Percentiles rank a stretch among this genome's conserved stretches.
Conservation (phyloP, 495 filamentous ascomycete genomes). For the Aspergillus ostianus region DNA sequence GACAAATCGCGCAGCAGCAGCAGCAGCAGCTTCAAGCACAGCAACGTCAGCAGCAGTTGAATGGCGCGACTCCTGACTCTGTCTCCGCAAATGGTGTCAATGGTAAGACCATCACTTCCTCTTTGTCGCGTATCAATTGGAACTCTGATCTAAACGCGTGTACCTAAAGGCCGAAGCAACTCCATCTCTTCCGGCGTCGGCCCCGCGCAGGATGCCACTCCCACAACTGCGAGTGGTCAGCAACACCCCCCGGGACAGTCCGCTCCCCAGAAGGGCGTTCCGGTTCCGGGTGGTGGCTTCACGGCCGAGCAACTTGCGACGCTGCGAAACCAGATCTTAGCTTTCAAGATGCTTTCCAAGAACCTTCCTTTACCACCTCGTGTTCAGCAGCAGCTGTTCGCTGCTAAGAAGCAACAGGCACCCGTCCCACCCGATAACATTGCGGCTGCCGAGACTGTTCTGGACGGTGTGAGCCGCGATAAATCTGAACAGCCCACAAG, state of each 20-base stretch:
- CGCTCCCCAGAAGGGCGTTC: constrained; percentile 25
- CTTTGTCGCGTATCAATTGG: not conserved
- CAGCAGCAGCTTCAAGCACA: constrained; percentile 52
- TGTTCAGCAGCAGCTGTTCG: constrained; percentile 73
- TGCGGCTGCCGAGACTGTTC: constrained; percentile 48
- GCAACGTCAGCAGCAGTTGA: constrained; percentile 48
- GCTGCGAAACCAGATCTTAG: constrained; percentile 73
- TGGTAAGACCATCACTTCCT: constrained; percentile 33
- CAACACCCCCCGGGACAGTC: constrained; percentile 28
- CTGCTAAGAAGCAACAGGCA: constrained; percentile 63
- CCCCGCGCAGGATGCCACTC: constrained; percentile 26
- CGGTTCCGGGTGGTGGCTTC: constrained; percentile 54
- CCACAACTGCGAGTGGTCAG: constrained; percentile 28
- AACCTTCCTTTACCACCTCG: constrained; percentile 72
- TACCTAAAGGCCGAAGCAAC: constrained; percentile 36
- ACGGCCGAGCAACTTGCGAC: constrained; percentile 67
- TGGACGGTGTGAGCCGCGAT: constrained; percentile 48
- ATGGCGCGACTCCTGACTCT: constrained; percentile 36
- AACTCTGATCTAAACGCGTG: constrained; percentile 8
- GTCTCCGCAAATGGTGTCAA: constrained; percentile 49
- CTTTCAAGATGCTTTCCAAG: constrained; percentile 79
- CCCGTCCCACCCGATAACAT: constrained; percentile 57
- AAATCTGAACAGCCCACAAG: constrained; percentile 36
- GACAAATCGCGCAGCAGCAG: constrained; percentile 43
- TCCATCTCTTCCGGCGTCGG: constrained; percentile 45